phyloP scores from a whole-genome alignment of 2,329 filamentous ascomycete species.

The Neophaeococcomyces aloes region DNA sequence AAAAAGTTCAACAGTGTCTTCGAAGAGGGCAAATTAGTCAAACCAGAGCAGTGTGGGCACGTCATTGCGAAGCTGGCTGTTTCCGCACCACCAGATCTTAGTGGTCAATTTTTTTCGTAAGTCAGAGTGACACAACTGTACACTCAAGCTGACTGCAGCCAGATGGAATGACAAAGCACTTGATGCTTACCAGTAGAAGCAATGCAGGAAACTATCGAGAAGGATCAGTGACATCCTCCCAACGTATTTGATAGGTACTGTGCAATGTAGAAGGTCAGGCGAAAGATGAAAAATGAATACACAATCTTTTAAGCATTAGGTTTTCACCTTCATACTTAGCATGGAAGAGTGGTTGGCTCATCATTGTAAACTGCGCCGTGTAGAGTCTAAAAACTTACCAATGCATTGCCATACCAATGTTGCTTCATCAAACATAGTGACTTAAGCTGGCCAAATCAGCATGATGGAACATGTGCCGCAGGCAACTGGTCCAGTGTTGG shows the following conservation, averaged over 20 bases:
- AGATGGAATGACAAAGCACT: constrained; percentile 21
- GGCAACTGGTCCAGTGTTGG: not conserved
- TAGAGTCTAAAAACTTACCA: no score
- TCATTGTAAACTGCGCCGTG: constrained; percentile 29
- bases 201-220: constrained; percentile 15
- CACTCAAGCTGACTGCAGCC: not conserved
- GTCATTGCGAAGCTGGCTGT: constrained; percentile 74
- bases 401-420: not conserved
- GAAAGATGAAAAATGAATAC: constrained; percentile 58
- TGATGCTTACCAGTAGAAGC: constrained; percentile 13
- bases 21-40: constrained; percentile 59
- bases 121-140: not conserved
- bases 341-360: constrained; percentile 49
- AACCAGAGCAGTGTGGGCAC: constrained; percentile 71
- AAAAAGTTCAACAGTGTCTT: constrained; percentile 60
- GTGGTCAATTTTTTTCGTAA: constrained; percentile 56
- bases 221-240: constrained; percentile 18
- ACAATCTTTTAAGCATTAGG: constrained; percentile 45
- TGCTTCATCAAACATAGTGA: no score
- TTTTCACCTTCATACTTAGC: constrained; percentile 49
- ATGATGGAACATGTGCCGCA: constrained; percentile 10
- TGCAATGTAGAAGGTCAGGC: constrained; percentile 34
- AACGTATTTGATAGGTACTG: not conserved
- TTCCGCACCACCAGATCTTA: constrained; percentile 54
- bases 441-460: constrained; percentile 20